Percentiles rank a stretch among this genome's conserved stretches.
phyloP scores from a whole-genome alignment of 2,329 filamentous ascomycete species.

The Aaosphaeria arxii region DNA sequence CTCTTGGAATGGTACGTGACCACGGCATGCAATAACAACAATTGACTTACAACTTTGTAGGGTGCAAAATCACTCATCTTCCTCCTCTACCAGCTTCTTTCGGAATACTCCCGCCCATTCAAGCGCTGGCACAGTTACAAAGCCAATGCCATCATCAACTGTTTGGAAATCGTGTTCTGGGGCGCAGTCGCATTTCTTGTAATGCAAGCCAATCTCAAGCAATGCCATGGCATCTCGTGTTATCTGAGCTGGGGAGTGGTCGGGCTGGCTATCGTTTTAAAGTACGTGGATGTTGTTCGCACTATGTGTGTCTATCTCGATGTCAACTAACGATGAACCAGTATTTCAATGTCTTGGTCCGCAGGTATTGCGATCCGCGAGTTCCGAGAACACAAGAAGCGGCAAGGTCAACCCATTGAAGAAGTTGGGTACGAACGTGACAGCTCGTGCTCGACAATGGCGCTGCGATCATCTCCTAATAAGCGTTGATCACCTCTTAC shows the following conservation, averaged over 20 bases:
- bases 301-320: neutral
- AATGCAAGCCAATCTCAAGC: conserved; percentile 14
- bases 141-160: conserved; percentile 42
- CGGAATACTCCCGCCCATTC: conserved; percentile 32
- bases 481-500: neutral
- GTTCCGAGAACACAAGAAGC: neutral
- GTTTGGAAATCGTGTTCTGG: conserved; percentile 45
- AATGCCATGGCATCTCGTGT: conserved; percentile 14
- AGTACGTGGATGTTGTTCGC: neutral
- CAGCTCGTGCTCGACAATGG: neutral
- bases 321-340: conserved; percentile 1
- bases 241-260: conserved; percentile 15
- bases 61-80: conserved; percentile 42
- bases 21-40: neutral
- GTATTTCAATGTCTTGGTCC: neutral
- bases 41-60: conserved; percentile 5
- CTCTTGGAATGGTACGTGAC: conserved; percentile 17
- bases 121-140: conserved; percentile 40
- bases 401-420: neutral
- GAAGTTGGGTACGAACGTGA: neutral
- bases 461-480: neutral
- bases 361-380: neutral
- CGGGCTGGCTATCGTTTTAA: neutral
- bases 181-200: conserved; percentile 32
- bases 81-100: conserved; percentile 41